phyloP scores from a whole-genome alignment of 108 stramenopile species.

The Epithemia pelagica region DNA sequence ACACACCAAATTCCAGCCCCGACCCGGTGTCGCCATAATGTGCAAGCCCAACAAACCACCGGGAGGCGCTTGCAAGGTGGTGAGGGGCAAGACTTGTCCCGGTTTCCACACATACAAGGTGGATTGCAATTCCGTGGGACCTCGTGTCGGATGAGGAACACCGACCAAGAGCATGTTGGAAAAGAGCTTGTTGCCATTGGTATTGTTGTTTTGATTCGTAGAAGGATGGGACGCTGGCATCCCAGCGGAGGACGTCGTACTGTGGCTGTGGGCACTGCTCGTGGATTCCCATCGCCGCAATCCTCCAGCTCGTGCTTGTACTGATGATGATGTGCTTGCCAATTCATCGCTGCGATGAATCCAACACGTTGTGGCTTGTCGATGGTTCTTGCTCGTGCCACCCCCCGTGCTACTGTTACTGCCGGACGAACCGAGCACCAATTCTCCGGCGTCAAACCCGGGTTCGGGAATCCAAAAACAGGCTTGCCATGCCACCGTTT shows the following conservation, averaged over 20 bases:
- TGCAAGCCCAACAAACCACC: conserved; percentile 23
- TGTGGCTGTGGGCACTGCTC: background rate
- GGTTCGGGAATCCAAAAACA: conserved; percentile 20
- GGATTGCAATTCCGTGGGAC: conserved; percentile 35
- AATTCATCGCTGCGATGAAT: background rate
- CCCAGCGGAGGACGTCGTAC: background rate
- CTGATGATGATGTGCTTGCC: too few relatives aligned
- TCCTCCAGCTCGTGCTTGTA: background rate
- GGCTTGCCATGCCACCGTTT: conserved; percentile 45
- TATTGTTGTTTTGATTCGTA: background rate
- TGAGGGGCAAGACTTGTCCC: conserved; percentile 22
- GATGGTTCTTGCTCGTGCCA: background rate
- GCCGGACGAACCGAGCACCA: background rate
- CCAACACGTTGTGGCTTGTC: conserved; percentile 1
- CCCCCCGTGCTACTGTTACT: too few relatives aligned
- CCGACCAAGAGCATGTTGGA: conserved; percentile 25
- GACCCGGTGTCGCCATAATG: background rate
- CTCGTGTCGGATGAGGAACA: conserved; percentile 25
- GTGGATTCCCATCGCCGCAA: background rate
- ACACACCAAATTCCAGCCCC: conserved; percentile 16
- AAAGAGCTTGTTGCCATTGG: conserved; percentile 11
- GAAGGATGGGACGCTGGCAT: background rate
- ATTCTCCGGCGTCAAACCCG: background rate
- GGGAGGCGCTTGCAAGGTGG: conserved; percentile 13
- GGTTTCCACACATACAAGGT: conserved; percentile 35